Percentiles rank a stretch among this genome's conserved stretches.
phyloP scores from a whole-genome alignment of 176 grass and related monocot species.

The Pharus latifolius region DNA sequence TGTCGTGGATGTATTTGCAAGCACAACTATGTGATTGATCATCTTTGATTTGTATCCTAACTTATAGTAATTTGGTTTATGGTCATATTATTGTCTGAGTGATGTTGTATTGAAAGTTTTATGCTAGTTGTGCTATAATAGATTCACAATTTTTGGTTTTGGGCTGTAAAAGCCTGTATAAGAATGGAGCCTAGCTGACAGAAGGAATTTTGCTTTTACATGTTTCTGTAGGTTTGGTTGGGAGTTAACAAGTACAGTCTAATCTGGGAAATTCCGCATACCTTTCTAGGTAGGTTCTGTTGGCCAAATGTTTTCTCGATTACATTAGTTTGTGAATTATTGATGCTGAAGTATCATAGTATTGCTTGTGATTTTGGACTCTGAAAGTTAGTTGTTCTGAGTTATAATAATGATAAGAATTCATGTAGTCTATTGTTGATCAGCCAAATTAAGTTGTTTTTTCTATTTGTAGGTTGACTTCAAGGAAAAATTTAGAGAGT shows the following conservation, averaged over 20 bases:
- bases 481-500: not conserved
- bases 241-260: not conserved
- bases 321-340: not conserved
- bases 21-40: not conserved
- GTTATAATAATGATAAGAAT: not conserved
- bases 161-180: too few relatives aligned
- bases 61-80: too few relatives aligned
- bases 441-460: not conserved
- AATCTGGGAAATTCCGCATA: too few relatives aligned
- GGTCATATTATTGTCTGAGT: too few relatives aligned
- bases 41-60: too few relatives aligned
- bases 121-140: not conserved
- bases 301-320: not conserved
- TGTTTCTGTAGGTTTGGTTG: constrained; percentile 3
- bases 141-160: not conserved
- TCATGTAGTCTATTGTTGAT: constrained; percentile 6
- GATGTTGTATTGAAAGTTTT: not conserved
- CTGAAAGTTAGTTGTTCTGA: too few relatives aligned
- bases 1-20: not conserved
- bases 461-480: not conserved
- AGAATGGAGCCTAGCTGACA: not conserved
- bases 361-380: too few relatives aligned
- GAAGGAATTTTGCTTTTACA: constrained; percentile 19
- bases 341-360: not conserved
- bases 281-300: not conserved